Evolutionary conservation across 164 flowering plant genomes (phyloP).

Genomic region (Vitis vinifera): ASM3070453v1 NC_081809.1:1572501-1573000

Average conservation of each 20-base stretch:
- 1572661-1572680: constrained; percentile 4
- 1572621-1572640: constrained; percentile 42
- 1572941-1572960: not conserved
- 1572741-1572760: not conserved
- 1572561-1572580: constrained; percentile 40
- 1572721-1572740: not conserved
- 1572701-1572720: not conserved
- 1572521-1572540: constrained; percentile 50
- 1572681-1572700: not conserved
- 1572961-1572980: constrained; percentile 66
- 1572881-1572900: not conserved
- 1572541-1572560: constrained; percentile 49
- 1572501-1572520: constrained; percentile 47
- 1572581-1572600: constrained; percentile 37
- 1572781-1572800: too few species aligned
- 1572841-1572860: not conserved
- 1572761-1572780: too few species aligned
- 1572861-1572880: not conserved
- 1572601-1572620: constrained; percentile 41
- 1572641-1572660: constrained; percentile 48
- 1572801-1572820: not conserved
- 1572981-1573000: constrained; percentile 95
- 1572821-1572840: not conserved
- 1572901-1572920: not conserved
- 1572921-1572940: not conserved